Conservation (phyloP, 1,139 yeast species). For the Suhomyces atakaporum region DNA sequence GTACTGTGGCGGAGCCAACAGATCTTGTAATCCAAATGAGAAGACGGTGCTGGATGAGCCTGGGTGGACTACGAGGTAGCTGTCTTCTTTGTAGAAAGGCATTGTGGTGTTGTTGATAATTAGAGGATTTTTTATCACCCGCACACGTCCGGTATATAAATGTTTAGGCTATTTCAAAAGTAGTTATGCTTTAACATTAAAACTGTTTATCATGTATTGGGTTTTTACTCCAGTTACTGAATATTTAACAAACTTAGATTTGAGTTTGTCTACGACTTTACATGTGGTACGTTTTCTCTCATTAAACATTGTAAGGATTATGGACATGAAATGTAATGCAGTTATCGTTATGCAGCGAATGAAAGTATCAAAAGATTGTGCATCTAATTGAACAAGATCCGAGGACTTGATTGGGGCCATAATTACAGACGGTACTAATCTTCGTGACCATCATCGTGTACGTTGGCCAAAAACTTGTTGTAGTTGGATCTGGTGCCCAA, state of each 20-base stretch:
- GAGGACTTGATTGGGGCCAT: too few relatives aligned
- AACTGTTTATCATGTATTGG: too few relatives aligned
- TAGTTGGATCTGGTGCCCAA: conserved; percentile 46
- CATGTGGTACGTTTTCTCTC: too few relatives aligned
- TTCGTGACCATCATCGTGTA: conserved; percentile 16
- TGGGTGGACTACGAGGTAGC: conserved; percentile 68
- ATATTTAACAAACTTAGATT: too few relatives aligned
- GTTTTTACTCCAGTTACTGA: too few relatives aligned
- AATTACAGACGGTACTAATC: too few relatives aligned
- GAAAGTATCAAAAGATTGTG: not conserved
- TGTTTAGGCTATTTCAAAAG: not conserved
- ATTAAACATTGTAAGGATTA: not conserved
- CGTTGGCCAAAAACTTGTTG: conserved; percentile 40
- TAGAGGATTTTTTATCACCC: conserved; percentile 3
- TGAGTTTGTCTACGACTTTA: too few relatives aligned
- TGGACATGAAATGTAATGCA: not conserved
- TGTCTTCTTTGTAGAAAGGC: conserved; percentile 65
- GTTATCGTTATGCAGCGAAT: not conserved
- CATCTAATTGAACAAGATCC: too few relatives aligned
- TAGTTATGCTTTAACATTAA: too few relatives aligned
- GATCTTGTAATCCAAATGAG: conserved; percentile 79
- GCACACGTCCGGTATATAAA: conserved; percentile 5
- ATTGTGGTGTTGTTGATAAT: conserved; percentile 25
- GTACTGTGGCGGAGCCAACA: conserved; percentile 73
- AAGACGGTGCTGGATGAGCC: conserved; percentile 78